A percentile compares a stretch with the other conserved stretches of the same genome.
phyloP scores from a whole-genome alignment of 1,284 basidiomycete species.

The Pascua guehoae region DNA sequence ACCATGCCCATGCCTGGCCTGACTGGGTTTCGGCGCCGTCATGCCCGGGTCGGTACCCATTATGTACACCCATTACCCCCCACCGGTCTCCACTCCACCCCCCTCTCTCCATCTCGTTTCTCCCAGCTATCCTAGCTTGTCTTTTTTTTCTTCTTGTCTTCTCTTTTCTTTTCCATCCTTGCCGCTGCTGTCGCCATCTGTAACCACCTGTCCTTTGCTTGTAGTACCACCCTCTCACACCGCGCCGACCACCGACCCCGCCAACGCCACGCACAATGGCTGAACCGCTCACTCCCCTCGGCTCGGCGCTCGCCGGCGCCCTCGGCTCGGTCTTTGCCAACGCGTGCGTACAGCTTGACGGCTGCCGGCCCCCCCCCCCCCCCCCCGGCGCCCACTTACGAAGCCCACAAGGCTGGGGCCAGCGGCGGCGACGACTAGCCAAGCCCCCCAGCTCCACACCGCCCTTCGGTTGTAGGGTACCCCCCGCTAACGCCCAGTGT shows the following conservation, averaged over 20 bases:
- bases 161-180: not conserved
- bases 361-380: not conserved
- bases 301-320: slow-evolving; percentile 88
- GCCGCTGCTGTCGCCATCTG: not conserved
- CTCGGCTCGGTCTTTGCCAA: slow-evolving; percentile 89
- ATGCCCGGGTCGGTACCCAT: too few relatives aligned
- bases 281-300: slow-evolving; percentile 74
- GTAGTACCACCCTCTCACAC: not conserved
- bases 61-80: not conserved
- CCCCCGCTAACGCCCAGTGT: slow-evolving; percentile 54
- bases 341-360: slow-evolving; percentile 61
- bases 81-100: not conserved
- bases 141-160: not conserved
- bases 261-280: not conserved
- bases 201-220: not conserved
- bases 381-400: too few relatives aligned
- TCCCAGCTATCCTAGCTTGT: too few relatives aligned
- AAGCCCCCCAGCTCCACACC: not conserved
- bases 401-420: not conserved
- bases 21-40: too few relatives aligned
- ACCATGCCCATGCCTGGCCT: too few relatives aligned
- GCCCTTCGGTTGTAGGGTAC: not conserved
- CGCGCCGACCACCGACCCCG: not conserved
- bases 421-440: not conserved
- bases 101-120: not conserved